Conservation (phyloP, 2,329 filamentous ascomycete species). For the Venturia nashicola region DNA sequence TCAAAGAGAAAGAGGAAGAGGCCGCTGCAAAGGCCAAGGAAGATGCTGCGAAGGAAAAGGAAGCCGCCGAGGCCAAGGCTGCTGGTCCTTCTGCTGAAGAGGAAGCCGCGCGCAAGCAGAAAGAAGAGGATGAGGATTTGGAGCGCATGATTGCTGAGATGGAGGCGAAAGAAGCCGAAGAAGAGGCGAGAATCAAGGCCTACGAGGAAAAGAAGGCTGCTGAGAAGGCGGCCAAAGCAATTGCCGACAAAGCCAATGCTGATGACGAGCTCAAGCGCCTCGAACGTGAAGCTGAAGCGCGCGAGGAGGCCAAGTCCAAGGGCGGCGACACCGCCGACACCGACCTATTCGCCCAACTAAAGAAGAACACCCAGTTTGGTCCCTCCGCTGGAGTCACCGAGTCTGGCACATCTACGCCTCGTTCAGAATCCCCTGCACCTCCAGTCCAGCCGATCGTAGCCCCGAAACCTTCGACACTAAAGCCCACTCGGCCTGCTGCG, state of each 20-base stretch:
- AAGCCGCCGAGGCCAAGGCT: conserved; percentile 18
- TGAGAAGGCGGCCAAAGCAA: conserved; percentile 43
- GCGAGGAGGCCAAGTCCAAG: conserved; percentile 30
- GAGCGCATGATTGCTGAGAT: conserved; percentile 11
- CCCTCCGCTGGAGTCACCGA: conserved; percentile 27
- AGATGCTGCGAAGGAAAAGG: conserved; percentile 22
- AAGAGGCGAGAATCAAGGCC: conserved; percentile 45
- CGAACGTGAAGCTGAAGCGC: conserved; percentile 36
- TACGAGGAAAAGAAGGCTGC: conserved; percentile 56
- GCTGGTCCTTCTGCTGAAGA: conserved; percentile 13
- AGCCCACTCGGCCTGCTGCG: conserved; percentile 47
- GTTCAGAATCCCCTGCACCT: conserved; percentile 33
- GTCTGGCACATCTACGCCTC: conserved; percentile 23
- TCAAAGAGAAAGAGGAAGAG: conserved; percentile 14
- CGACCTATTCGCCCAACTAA: conserved; percentile 33
- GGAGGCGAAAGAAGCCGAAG: conserved; percentile 14
- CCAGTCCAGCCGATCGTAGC: conserved; percentile 35
- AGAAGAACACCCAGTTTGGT: conserved; percentile 34
- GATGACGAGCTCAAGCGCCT: conserved; percentile 40
- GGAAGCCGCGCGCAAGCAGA: conserved; percentile 18
- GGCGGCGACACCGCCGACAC: conserved; percentile 25
- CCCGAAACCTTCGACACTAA: conserved; percentile 11
- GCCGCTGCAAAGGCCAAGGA: conserved; percentile 13
- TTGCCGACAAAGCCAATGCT: conserved; percentile 37
- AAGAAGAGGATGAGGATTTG: conserved; percentile 12